phyloP scores from a whole-genome alignment of 1,284 basidiomycete genomes.

The Malassezia equina region DNA sequence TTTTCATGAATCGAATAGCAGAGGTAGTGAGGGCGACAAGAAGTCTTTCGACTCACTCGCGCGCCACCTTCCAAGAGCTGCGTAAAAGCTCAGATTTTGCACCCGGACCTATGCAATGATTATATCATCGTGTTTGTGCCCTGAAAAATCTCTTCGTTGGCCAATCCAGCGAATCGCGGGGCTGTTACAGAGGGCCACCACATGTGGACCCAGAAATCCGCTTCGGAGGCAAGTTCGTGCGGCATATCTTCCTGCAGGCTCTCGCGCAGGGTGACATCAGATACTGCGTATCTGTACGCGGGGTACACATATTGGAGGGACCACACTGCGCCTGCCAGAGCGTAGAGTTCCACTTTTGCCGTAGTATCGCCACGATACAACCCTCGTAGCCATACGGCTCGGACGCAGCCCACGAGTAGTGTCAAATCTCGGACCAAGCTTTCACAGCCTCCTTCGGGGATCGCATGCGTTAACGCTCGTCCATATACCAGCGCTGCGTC shows the following conservation, averaged over 20 bases:
- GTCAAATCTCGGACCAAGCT: conserved; percentile 3
- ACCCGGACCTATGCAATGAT: not conserved
- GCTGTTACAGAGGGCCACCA: not conserved
- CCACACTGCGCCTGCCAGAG: conserved; percentile 4
- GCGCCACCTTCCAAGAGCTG: no score
- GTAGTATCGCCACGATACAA: not conserved
- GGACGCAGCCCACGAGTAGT: conserved; percentile 1
- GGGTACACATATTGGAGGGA: not conserved
- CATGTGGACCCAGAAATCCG: not conserved
- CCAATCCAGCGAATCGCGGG: not conserved
- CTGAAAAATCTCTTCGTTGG: no score
- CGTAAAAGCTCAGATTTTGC: no score
- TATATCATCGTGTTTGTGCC: no score
- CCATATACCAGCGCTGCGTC: conserved; percentile 1
- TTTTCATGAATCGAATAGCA: not conserved
- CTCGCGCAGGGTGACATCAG: not conserved
- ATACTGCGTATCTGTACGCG: not conserved
- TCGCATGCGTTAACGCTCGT: conserved; percentile 6
- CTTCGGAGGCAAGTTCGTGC: not conserved
- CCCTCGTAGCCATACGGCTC: not conserved
- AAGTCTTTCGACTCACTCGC: no score
- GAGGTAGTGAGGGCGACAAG: no score
- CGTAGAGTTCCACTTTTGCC: not conserved
- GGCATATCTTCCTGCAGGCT: not conserved
- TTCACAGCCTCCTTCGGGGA: conserved; percentile 11